These are phyloP conservation scores for Pulveroboletus sp. DNA, from an alignment of 768 basidiomycete species.

Conservation along the genomic window DNA sequence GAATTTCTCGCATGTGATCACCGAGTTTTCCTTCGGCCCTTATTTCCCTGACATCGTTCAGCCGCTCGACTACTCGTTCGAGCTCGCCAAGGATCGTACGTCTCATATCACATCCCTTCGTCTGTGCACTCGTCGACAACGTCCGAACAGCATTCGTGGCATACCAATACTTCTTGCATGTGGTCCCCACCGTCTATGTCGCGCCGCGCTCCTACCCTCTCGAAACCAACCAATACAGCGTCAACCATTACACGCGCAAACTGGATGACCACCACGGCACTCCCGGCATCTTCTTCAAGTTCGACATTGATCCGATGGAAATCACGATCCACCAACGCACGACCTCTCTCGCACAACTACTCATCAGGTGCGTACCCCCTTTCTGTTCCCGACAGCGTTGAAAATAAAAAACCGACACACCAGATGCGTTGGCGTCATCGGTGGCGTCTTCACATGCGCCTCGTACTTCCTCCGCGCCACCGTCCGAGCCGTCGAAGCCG, in stretches of 20 bases:
- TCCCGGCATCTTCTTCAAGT: slow-evolving; percentile 98
- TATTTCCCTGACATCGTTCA: slow-evolving; percentile 95
- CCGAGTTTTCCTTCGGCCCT: slow-evolving; percentile 95
- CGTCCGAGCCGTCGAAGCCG: slow-evolving; percentile 60
- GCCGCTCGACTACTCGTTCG: slow-evolving; percentile 88
- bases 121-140: background rate
- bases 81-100: slow-evolving; percentile 63
- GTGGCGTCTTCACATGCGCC: slow-evolving; percentile 84
- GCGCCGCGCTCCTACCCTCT: slow-evolving; percentile 63
- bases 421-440: slow-evolving; percentile 89
- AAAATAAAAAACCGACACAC: background rate
- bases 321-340: slow-evolving; percentile 88
- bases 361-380: slow-evolving; percentile 53
- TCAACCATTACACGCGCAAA: slow-evolving; percentile 84
- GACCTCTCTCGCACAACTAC: slow-evolving; percentile 70
- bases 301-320: slow-evolving; percentile 87
- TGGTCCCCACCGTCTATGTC: slow-evolving; percentile 93
- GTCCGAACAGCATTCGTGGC: slow-evolving; percentile 66
- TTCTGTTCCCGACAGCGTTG: background rate
- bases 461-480: slow-evolving; percentile 70
- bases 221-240: slow-evolving; percentile 84
- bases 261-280: slow-evolving; percentile 73
- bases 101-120: background rate
- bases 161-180: slow-evolving; percentile 92
- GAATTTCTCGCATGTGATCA: slow-evolving; percentile 96